Conservation (phyloP, 352 stramenopile genomes). For the Globisporangium paroecandrum region DNA sequence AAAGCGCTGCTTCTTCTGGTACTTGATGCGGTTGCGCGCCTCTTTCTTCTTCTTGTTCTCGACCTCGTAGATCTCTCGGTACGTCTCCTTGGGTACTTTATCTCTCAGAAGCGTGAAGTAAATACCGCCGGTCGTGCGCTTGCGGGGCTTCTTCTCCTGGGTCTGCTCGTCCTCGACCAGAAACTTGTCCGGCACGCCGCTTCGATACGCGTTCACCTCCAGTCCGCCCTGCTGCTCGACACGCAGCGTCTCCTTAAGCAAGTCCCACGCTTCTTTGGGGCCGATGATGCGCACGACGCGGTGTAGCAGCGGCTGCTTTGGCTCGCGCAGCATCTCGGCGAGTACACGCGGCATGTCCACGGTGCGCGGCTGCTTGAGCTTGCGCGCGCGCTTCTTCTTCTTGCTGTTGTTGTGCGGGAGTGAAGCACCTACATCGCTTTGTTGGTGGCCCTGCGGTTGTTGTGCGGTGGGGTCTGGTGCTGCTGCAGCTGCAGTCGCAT, state of each 20-base stretch:
- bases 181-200: constrained; percentile 46
- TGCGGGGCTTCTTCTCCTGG: constrained; percentile 40
- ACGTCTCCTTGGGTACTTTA: constrained; percentile 59
- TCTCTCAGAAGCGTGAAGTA: constrained; percentile 68
- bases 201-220: constrained; percentile 45
- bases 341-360: constrained; percentile 55
- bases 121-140: constrained; percentile 67
- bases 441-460: neutral
- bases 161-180: constrained; percentile 37
- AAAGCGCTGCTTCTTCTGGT: constrained; percentile 50
- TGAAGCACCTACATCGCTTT: neutral
- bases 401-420: constrained; percentile 2
- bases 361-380: constrained; percentile 44
- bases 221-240: constrained; percentile 63
- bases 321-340: constrained; percentile 55
- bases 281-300: constrained; percentile 69
- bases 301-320: constrained; percentile 66
- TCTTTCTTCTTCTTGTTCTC: constrained; percentile 77
- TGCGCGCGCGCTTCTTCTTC: constrained; percentile 15
- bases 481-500: neutral
- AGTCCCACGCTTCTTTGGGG: constrained; percentile 50
- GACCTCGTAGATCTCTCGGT: constrained; percentile 73
- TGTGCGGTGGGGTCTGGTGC: neutral
- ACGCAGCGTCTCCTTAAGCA: constrained; percentile 61
- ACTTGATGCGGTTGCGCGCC: constrained; percentile 49